Conservation (phyloP, 257 asterid genomes). For the Rubia yunnanensis region DNA sequence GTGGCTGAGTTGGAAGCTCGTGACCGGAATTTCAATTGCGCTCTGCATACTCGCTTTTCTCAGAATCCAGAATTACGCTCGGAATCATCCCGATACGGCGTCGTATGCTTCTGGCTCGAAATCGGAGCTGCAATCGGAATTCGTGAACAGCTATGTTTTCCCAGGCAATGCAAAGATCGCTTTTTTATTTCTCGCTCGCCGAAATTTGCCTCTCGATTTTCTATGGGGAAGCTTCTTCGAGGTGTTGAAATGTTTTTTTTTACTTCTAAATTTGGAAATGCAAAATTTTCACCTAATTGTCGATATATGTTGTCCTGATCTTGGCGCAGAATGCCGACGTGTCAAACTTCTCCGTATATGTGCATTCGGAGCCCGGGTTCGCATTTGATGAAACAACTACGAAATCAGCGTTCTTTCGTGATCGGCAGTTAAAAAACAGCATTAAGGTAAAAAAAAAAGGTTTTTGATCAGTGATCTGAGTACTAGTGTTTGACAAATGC, state of each 20-base stretch:
- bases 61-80: conserved; percentile 57
- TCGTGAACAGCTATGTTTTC: conserved; percentile 22
- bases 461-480: conserved; percentile 8
- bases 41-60: conserved; percentile 53
- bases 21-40: conserved; percentile 37
- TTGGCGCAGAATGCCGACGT: conserved; percentile 58
- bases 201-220: conserved; percentile 81
- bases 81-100: not conserved
- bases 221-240: conserved; percentile 84
- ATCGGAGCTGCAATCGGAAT: conserved; percentile 19
- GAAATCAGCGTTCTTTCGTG: conserved; percentile 42
- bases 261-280: not conserved
- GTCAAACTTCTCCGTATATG: conserved; percentile 48
- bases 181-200: conserved; percentile 60
- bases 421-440: conserved; percentile 61
- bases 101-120: not conserved
- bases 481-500: not conserved
- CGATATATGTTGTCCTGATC: not conserved
- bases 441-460: conserved; percentile 43
- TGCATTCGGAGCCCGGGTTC: conserved; percentile 87
- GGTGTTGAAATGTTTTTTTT: conserved; percentile 29
- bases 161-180: conserved; percentile 72
- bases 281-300: not conserved
- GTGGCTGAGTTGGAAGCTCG: conserved; percentile 64
- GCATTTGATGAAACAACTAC: conserved; percentile 74